Evolutionary conservation across 1,284 basidiomycete genomes (phyloP).

Genomic region (Cryptococcus deneoformans): DNA sequence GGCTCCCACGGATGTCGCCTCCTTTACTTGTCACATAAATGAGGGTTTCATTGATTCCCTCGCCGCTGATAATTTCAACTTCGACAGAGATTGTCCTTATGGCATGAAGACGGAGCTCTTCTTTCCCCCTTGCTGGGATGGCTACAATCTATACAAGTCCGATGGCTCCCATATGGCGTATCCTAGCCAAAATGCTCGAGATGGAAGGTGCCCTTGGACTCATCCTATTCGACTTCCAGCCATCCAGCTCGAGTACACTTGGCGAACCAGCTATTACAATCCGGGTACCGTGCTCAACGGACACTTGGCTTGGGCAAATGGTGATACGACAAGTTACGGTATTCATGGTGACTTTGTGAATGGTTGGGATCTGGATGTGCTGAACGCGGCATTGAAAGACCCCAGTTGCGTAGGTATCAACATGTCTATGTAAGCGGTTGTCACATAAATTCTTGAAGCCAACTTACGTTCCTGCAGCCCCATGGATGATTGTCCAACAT

Average conservation of each 20-base stretch:
- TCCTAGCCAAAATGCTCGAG: conserved; percentile 9
- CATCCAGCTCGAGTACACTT: conserved; percentile 34
- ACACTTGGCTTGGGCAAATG: conserved; percentile 40
- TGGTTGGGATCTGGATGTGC: conserved; percentile 28
- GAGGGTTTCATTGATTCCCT: conserved; percentile 8
- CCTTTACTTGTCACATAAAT: conserved; percentile 15
- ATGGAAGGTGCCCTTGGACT: conserved; percentile 25
- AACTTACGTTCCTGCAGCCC: background rate
- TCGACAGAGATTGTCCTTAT: conserved; percentile 20
- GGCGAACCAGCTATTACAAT: conserved; percentile 7
- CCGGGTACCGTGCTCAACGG: conserved; percentile 20
- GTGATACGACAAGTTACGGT: conserved; percentile 38
- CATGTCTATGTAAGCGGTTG: conserved; percentile 5
- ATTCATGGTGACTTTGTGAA: conserved; percentile 35
- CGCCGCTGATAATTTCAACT: conserved; percentile 26
- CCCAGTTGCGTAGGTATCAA: conserved; percentile 14
- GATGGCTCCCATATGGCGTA: conserved; percentile 31
- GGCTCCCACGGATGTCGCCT: conserved; percentile 8
- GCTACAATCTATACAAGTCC: conserved; percentile 23
- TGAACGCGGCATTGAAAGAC: conserved; percentile 23
- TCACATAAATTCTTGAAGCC: background rate
- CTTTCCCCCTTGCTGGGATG: conserved; percentile 40
- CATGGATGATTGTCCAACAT: background rate
- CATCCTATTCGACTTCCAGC: conserved; percentile 34
- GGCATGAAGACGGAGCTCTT: conserved; percentile 24